Base-by-base conservation (phyloP, 2,329 filamentous ascomycete species). In the Cladorrhinum sp. region DNA sequence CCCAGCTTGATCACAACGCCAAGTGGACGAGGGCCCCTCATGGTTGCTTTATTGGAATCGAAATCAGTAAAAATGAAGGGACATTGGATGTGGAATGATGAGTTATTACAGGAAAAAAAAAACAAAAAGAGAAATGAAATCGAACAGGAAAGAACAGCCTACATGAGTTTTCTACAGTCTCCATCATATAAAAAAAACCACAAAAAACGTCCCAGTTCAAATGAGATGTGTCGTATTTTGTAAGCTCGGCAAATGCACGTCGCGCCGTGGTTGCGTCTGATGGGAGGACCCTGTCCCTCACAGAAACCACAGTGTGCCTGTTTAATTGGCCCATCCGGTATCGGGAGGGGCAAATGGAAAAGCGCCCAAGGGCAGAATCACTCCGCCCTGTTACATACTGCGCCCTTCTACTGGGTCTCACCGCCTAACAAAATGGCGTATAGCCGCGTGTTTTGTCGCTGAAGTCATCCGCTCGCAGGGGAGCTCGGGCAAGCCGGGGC, bases 1-100 rank as follows among this genome's bases (percentile, higher is more conserved):
- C 91, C 91, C 65, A 96, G 84, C 79, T 96, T 96, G 70, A 96
- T 93, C 69, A 96, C 91, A 65, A 95, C 85, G 57, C 87, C 91
- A 67, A 91, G 81, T 70, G 85, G 81, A 73, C 85, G 88, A 57
- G 77, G 75, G 48, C 76, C 79, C 79, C 86, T 91, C 87, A 90
- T 90, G 66, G 74, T 83, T 83, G 48, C 50, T 27, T 24, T 45
- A n/a, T 18, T 8, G 8, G 2, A 41, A 20, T 12, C 16, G 48
- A 24, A 41, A 18, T 45, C 45, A 59, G 22, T 16, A 59, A 65
- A 50, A 27, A 59, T 45, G 24, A 16, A 29, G 48, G 36, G 41
- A n/a, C n/a, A n/a, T n/a, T n/a, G n/a, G 27, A 29, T 29, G 55
- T 25, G n/a, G 5, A 36, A 36, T 22, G 18, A 13, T 8, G n/a